phyloP scores from a whole-genome alignment of 306 rosid genomes.

The Malus sylvestris region DNA sequence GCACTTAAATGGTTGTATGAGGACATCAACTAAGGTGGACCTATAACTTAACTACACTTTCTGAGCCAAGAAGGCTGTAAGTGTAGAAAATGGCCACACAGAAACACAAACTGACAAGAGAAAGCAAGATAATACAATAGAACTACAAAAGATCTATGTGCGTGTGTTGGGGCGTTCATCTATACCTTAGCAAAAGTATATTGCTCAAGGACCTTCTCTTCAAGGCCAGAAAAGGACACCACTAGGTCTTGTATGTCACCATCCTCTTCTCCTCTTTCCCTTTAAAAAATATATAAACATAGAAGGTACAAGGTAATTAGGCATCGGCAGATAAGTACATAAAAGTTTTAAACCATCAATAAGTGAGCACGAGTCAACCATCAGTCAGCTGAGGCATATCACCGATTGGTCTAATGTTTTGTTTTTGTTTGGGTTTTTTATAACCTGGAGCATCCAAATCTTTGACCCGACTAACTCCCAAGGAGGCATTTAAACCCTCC shows the following conservation, averaged over 20 bases:
- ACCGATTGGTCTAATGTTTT: neutral
- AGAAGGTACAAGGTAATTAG: slow-evolving; percentile 19
- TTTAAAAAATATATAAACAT: slow-evolving; percentile 21
- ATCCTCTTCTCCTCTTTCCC: slow-evolving; percentile 77
- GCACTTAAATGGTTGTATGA: neutral
- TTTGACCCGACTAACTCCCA: neutral
- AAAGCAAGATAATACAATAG: neutral
- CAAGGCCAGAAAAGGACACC: slow-evolving; percentile 70
- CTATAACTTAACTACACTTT: neutral
- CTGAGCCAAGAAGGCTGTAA: neutral
- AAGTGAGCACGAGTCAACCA: slow-evolving; percentile 3
- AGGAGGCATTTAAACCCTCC: neutral
- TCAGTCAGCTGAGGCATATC: neutral
- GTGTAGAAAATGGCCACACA: neutral
- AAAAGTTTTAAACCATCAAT: slow-evolving; percentile 8
- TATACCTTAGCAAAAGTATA: slow-evolving; percentile 95
- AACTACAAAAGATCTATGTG: neutral
- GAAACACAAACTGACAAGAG: neutral
- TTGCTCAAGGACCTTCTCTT: slow-evolving; percentile 90
- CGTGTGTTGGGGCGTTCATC: neutral
- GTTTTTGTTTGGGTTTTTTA: neutral
- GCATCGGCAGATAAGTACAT: slow-evolving; percentile 16
- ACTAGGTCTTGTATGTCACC: slow-evolving; percentile 74
- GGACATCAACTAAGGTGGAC: neutral
- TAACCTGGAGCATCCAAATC: neutral